Percentiles rank a stretch among this genome's conserved stretches.
phyloP scores from a whole-genome alignment of 78 protist species.

The Dictyostelium citrinum region DNA sequence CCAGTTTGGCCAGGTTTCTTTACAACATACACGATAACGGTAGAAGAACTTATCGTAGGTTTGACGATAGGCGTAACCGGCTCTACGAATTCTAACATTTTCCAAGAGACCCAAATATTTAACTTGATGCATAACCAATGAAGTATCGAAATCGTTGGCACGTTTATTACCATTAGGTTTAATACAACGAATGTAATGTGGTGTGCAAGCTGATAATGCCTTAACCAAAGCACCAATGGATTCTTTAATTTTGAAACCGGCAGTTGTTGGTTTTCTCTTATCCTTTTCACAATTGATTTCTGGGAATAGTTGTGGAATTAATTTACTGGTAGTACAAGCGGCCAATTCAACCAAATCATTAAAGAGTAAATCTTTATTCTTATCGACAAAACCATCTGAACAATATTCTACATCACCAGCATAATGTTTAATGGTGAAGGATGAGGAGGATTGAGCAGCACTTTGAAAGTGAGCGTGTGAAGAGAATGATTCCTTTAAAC shows the following conservation, averaged over 20 bases:
- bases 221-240: slow-evolving; percentile 83
- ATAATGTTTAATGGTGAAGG: slow-evolving; percentile 90
- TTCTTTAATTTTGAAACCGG: slow-evolving; percentile 86
- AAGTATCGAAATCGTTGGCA: slow-evolving; percentile 71
- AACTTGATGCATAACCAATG: slow-evolving; percentile 83
- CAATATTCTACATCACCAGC: slow-evolving; percentile 95
- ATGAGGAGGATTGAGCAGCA: slow-evolving; percentile 8
- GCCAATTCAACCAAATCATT: slow-evolving; percentile 82
- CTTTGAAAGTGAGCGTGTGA: slow-evolving; percentile 56
- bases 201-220: slow-evolving; percentile 82
- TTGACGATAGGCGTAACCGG: slow-evolving; percentile 93
- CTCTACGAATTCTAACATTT: slow-evolving; percentile 90
- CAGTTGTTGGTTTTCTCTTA: slow-evolving; percentile 86
- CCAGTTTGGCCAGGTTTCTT: slow-evolving; percentile 83
- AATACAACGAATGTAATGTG: slow-evolving; percentile 86
- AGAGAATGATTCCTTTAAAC: slow-evolving; percentile 16
- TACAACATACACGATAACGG: slow-evolving; percentile 79
- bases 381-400: slow-evolving; percentile 85
- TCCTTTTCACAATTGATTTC: slow-evolving; percentile 70
- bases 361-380: slow-evolving; percentile 87
- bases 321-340: slow-evolving; percentile 19
- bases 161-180: slow-evolving; percentile 87
- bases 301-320: slow-evolving; percentile 81
- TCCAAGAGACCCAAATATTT: slow-evolving; percentile 92
- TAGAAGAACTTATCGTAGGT: slow-evolving; percentile 88